Base-by-base conservation (phyloP, 108 stramenopile species). In the Skeletonema tropicum region DNA sequence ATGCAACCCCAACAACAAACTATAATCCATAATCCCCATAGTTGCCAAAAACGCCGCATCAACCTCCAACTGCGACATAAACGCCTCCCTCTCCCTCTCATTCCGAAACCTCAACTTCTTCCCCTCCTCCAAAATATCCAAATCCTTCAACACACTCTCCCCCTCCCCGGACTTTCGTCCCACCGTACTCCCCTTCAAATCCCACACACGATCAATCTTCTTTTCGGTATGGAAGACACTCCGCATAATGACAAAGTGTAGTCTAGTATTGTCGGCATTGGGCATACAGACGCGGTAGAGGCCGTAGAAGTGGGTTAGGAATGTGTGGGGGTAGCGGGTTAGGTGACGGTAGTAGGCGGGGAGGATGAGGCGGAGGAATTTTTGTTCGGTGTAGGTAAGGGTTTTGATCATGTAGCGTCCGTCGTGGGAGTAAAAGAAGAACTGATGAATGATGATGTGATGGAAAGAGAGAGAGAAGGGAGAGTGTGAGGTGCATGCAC, bases 371-470 rank as follows among this genome's bases (percentile, higher is more conserved):
- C 84, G 86, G n/a, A 97, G 76, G 74, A 96, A 97, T 68, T 91
- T 91, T 31, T 75, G 86, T 73, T 97, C 96, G 26, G 87, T 79
- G 64, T 83, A 48, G n/a, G 91, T 90, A 49, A 91, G 87, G 26
- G 92, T 92, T 68, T 92, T 95, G 83, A 95, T 91, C 88, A 95
- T 87, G 83, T 90, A 95, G 23, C 82, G 69, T 38, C 94, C 96
- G 69, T 97, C 96, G 82, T 97, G 94, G 60, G 85, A 87, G 70
- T 93, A 97, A 73, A 97, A 97, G 86, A 97, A 96, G 75, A 96
- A 97, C 69, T 93, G 58, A 21, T 15, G 31, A 42, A n/a, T 31
- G 29, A 6, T n/a, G n/a, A n/a, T n/a, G n/a, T n/a, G n/a, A n/a
- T n/a, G n/a, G n/a, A n/a, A n/a, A n/a, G n/a, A n/a, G n/a, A n/a